Evolutionary conservation across 371 early-diverging fungal species (phyloP).

Genomic region (Parasitella parasitica): DNA sequence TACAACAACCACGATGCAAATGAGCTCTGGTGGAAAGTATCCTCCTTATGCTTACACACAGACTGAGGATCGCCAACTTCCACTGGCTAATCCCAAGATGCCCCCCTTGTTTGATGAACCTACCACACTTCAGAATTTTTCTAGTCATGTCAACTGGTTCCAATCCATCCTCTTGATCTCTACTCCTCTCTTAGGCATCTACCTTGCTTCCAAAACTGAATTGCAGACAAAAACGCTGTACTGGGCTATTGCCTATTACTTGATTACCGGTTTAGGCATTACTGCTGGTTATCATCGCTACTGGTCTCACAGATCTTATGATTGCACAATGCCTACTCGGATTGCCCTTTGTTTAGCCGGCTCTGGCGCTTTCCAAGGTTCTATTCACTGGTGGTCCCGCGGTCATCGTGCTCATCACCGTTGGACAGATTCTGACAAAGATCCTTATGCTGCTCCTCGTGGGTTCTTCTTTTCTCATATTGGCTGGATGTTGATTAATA

Average conservation of each 20-base stretch:
- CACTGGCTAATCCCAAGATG: slow-evolving; percentile 28
- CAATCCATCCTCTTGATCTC: slow-evolving; percentile 69
- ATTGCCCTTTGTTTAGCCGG: slow-evolving; percentile 64
- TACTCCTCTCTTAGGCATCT: slow-evolving; percentile 84
- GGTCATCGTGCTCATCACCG: slow-evolving; percentile 91
- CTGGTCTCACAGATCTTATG: slow-evolving; percentile 77
- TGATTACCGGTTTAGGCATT: slow-evolving; percentile 69
- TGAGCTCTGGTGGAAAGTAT: background rate
- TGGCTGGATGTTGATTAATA: slow-evolving; percentile 88
- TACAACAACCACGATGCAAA: slow-evolving; percentile 3
- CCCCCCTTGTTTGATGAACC: slow-evolving; percentile 59
- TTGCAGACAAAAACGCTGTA: slow-evolving; percentile 68
- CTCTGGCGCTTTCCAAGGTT: slow-evolving; percentile 79
- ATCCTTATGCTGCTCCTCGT: slow-evolving; percentile 85
- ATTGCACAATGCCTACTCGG: slow-evolving; percentile 56
- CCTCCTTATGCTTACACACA: slow-evolving; percentile 39
- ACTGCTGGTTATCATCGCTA: slow-evolving; percentile 72
- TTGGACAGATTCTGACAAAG: slow-evolving; percentile 86
- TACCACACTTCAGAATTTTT: slow-evolving; percentile 49
- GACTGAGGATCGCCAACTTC: slow-evolving; percentile 43
- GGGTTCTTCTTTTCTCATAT: slow-evolving; percentile 88
- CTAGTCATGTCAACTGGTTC: slow-evolving; percentile 76
- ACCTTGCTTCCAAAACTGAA: slow-evolving; percentile 70
- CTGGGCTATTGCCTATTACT: slow-evolving; percentile 81
- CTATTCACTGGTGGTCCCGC: slow-evolving; percentile 84